phyloP scores from a whole-genome alignment of 371 early-diverging fungal species.

The Saksenaea oblongispora region DNA sequence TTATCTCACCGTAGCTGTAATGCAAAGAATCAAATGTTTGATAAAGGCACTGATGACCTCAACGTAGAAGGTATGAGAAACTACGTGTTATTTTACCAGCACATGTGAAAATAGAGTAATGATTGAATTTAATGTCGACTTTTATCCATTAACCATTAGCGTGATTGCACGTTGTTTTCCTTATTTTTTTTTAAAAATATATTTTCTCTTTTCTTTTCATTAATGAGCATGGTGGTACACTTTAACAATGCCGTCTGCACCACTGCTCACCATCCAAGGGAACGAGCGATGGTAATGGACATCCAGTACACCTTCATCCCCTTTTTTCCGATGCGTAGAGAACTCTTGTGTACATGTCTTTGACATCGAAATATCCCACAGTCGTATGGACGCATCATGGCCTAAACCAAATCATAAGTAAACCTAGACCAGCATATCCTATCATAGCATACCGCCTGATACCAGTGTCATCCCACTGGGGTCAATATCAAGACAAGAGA shows the following conservation, averaged over 20 bases:
- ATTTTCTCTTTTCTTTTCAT: neutral
- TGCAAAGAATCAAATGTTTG: too few relatives aligned
- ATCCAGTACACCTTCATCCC: constrained; percentile 77
- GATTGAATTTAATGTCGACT: too few relatives aligned
- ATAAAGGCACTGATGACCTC: too few relatives aligned
- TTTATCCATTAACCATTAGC: neutral
- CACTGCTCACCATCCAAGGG: constrained; percentile 75
- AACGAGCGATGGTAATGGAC: constrained; percentile 66
- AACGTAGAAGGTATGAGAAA: too few relatives aligned
- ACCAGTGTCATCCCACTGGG: constrained; percentile 68
- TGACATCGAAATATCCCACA: constrained; percentile 76
- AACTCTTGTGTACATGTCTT: constrained; percentile 77
- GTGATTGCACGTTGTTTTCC: neutral
- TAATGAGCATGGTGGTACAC: constrained; percentile 51
- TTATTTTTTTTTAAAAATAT: constrained; percentile 1
- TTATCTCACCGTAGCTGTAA: too few relatives aligned
- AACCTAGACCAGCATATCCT: neutral
- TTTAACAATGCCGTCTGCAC: constrained; percentile 77
- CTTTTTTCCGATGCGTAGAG: constrained; percentile 74
- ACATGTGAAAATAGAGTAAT: too few relatives aligned
- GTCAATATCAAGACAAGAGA: constrained; percentile 72
- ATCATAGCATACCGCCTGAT: constrained; percentile 65
- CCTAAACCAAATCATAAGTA: constrained; percentile 40
- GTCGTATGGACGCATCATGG: constrained; percentile 80
- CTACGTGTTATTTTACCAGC: too few relatives aligned